A percentile compares a stretch with the other conserved stretches of the same genome.
These are phyloP conservation scores for Magnolia officinalis DNA, from an alignment of 164 flowering plant genomes.

Conservation along the genomic window DNA sequence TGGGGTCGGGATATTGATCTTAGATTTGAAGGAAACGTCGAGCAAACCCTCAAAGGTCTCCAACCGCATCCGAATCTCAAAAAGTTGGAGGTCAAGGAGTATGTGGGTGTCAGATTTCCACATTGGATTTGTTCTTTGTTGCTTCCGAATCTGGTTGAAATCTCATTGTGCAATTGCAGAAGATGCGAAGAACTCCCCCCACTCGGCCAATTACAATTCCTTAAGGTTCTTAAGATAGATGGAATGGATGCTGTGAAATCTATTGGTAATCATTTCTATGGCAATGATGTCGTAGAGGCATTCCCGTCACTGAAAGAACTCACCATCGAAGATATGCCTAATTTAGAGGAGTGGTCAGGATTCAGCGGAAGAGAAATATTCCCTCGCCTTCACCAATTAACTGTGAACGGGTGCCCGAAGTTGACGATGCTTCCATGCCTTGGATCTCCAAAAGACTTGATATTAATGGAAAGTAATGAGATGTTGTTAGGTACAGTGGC, in stretches of 20 bases:
- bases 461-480: background rate
- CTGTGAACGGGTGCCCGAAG: background rate
- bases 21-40: background rate
- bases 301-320: conserved; percentile 4
- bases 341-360: background rate
- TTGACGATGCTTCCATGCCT: background rate
- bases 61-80: conserved; percentile 6
- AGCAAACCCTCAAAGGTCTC: conserved; percentile 2
- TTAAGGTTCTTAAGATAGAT: background rate
- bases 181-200: background rate
- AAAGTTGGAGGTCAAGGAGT: background rate
- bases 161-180: background rate
- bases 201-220: background rate
- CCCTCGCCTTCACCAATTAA: background rate
- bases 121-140: background rate
- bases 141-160: background rate
- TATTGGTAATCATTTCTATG: background rate
- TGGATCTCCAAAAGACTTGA: background rate
- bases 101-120: background rate
- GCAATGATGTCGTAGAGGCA: background rate
- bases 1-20: background rate
- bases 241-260: conserved; percentile 1
- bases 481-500: background rate
- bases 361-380: background rate
- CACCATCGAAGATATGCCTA: background rate